These are phyloP conservation scores for Stephanodiscus triporus DNA, from an alignment of 108 stramenopile species.

Conservation along the genomic window DNA sequence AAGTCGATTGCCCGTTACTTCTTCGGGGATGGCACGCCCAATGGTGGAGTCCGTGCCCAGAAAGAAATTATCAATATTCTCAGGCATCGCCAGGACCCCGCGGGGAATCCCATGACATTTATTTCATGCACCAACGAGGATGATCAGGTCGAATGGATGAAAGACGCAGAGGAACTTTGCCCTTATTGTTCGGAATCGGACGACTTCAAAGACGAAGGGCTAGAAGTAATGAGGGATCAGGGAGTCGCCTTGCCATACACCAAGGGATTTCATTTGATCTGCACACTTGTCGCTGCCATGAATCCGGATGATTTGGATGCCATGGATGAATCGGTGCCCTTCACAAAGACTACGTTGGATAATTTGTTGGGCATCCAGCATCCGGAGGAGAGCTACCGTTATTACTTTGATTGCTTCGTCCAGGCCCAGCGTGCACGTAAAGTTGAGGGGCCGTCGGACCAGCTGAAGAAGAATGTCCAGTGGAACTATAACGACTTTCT, in stretches of 20 bases:
- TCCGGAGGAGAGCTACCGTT: constrained; percentile 40
- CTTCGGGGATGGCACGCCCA: constrained; percentile 61
- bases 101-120: constrained; percentile 55
- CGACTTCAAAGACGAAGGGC: constrained; percentile 48
- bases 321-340: constrained; percentile 57
- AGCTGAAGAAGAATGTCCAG: neutral
- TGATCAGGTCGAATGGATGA: constrained; percentile 64
- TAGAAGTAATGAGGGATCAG: constrained; percentile 55
- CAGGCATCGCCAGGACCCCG: constrained; percentile 45
- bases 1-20: constrained; percentile 53
- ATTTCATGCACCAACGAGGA: constrained; percentile 59
- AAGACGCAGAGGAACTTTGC: constrained; percentile 52
- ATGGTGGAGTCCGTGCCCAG: constrained; percentile 53
- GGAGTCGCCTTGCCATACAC: constrained; percentile 55
- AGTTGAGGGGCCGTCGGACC: constrained; percentile 1
- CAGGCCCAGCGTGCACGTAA: constrained; percentile 25
- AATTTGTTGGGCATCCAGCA: constrained; percentile 49
- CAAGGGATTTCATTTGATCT: constrained; percentile 48
- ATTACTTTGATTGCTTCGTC: constrained; percentile 52
- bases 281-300: constrained; percentile 47
- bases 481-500: constrained; percentile 1
- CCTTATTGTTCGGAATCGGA: constrained; percentile 56
- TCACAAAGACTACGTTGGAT: constrained; percentile 52
- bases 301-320: constrained; percentile 64
- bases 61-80: constrained; percentile 49